phyloP scores from a whole-genome alignment of 352 stramenopile species.

The Peronosclerospora sorghi region DNA sequence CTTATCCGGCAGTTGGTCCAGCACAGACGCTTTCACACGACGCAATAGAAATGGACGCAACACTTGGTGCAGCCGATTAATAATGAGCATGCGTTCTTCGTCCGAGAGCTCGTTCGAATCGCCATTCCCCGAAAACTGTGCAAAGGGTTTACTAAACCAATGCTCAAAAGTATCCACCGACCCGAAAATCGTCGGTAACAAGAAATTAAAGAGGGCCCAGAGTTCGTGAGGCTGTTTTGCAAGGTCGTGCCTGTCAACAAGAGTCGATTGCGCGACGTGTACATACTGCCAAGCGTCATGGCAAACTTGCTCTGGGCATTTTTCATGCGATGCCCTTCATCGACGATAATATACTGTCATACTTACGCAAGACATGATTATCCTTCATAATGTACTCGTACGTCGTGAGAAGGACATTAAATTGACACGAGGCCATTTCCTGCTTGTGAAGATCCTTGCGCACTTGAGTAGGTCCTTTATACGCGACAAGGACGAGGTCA shows the following conservation, averaged over 20 bases:
- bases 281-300: conserved; percentile 75
- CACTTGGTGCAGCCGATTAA: conserved; percentile 80
- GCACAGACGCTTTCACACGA: conserved; percentile 77
- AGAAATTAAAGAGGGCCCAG: conserved; percentile 88
- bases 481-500: conserved; percentile 95
- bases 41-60: conserved; percentile 76
- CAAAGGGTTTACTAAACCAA: conserved; percentile 85
- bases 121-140: conserved; percentile 62
- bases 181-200: conserved; percentile 87
- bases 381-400: conserved; percentile 93
- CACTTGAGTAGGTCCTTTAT: conserved; percentile 78
- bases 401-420: conserved; percentile 90
- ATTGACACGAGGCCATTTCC: conserved; percentile 80
- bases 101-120: conserved; percentile 78
- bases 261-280: conserved; percentile 83
- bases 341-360: conserved; percentile 89
- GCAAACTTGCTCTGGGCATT: conserved; percentile 87
- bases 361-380: conserved; percentile 80
- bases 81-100: conserved; percentile 85
- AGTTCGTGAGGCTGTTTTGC: conserved; percentile 94
- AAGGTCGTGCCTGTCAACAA: conserved; percentile 97
- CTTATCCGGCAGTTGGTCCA: conserved; percentile 81
- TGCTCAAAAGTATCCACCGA: conserved; percentile 85
- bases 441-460: conserved; percentile 73
- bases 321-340: conserved; percentile 91